phyloP scores from a whole-genome alignment of 306 rosid species.

The Delonix regia region DNA sequence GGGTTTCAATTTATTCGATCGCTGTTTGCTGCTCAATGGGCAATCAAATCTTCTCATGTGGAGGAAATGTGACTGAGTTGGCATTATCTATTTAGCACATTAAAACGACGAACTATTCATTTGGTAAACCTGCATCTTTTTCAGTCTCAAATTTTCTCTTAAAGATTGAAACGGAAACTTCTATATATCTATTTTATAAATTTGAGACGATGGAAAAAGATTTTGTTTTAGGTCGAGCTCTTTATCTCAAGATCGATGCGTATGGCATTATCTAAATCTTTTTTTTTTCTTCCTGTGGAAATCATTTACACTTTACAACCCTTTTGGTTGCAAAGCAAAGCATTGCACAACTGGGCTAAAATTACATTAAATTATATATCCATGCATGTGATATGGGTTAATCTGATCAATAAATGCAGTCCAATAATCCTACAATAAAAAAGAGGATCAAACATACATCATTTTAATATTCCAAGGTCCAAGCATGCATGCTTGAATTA shows the following conservation, averaged over 20 bases:
- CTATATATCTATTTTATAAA: no score
- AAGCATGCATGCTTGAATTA: not conserved
- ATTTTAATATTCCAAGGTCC: not conserved
- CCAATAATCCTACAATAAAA: constrained; percentile 27
- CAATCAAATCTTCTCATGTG: constrained; percentile 40
- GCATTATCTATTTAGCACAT: constrained; percentile 12
- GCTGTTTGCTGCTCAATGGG: not conserved
- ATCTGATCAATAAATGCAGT: constrained; percentile 32
- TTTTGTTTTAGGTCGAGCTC: not conserved
- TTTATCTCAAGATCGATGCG: not conserved
- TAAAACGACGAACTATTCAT: constrained; percentile 12
- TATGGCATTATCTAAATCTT: no score
- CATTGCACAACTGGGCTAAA: constrained; percentile 23
- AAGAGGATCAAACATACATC: constrained; percentile 18
- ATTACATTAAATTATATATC: not conserved
- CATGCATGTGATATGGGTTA: not conserved
- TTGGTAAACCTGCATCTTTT: constrained; percentile 35
- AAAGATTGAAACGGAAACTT: no score
- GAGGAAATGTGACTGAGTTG: constrained; percentile 32
- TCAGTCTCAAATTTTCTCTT: constrained; percentile 27
- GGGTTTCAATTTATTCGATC: constrained; percentile 12
- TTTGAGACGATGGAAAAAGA: not conserved
- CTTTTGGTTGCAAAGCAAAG: constrained; percentile 17
- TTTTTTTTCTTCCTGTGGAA: no score
- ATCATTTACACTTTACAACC: not conserved